Evolutionary conservation across 441 rosid genomes (phyloP).

Genomic region (Metrosideros polymorpha): DNA sequence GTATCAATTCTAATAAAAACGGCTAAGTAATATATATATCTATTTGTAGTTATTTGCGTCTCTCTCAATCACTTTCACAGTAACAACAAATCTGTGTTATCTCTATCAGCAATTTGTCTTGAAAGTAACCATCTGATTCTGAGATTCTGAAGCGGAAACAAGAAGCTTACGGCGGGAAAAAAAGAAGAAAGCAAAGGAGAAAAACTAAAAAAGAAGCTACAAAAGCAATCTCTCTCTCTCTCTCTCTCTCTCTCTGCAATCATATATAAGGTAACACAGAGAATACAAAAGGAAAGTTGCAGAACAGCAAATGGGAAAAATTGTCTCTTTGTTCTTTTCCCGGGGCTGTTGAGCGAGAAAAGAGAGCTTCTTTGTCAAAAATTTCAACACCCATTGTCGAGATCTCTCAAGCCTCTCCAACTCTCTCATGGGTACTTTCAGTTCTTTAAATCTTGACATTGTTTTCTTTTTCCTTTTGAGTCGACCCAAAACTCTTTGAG

Average conservation of each 20-base stretch:
- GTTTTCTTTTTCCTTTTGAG: background rate
- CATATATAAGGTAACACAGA: background rate
- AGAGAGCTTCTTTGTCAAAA: background rate
- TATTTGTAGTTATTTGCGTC: background rate
- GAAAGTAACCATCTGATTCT: background rate
- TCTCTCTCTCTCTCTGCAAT: background rate
- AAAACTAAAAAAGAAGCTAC: constrained; percentile 1
- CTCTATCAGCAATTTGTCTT: background rate
- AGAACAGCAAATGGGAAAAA: background rate
- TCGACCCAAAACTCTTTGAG: background rate
- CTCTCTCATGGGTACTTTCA: background rate
- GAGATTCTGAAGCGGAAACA: constrained; percentile 7
- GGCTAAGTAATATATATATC: background rate
- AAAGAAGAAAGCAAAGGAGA: background rate
- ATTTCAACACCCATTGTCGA: background rate
- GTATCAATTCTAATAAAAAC: too few relatives aligned
- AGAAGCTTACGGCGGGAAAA: constrained; percentile 33
- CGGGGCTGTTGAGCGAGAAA: background rate
- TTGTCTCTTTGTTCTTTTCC: background rate
- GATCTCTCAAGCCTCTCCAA: background rate
- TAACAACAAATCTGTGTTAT: accelerated
- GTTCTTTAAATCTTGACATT: background rate
- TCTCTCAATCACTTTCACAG: background rate
- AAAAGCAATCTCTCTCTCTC: background rate
- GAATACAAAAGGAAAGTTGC: background rate